phyloP scores from a whole-genome alignment of 306 rosid species.

The Cucurbita maxima region DNA sequence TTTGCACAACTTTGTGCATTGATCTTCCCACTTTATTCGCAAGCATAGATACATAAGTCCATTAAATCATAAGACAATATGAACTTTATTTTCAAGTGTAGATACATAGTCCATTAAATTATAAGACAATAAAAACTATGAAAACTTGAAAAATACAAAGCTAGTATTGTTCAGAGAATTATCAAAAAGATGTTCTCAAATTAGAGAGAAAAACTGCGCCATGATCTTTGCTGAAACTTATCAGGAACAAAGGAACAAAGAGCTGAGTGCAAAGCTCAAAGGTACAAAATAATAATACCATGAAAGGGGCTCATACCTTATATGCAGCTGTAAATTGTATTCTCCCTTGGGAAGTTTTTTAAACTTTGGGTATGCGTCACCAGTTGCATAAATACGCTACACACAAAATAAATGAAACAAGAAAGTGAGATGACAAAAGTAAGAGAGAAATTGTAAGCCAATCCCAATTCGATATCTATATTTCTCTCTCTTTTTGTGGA shows the following conservation, averaged over 20 bases:
- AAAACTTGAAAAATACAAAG: neutral
- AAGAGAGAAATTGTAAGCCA: neutral
- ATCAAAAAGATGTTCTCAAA: neutral
- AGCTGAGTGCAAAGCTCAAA: neutral
- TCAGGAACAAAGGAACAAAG: neutral
- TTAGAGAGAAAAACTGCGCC: neutral
- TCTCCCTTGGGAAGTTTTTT: constrained; percentile 89
- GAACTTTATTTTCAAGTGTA: no score
- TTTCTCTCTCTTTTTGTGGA: neutral
- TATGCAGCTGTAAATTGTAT: constrained; percentile 57
- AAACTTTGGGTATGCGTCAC: constrained; percentile 68
- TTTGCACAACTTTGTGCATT: no score
- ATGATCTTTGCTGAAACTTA: neutral
- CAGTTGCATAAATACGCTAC: constrained; percentile 67
- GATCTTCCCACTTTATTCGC: no score
- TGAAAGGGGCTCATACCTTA: constrained; percentile 45
- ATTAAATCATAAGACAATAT: no score
- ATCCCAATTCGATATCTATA: neutral
- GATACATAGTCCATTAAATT: neutral
- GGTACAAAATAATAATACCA: neutral
- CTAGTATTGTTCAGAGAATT: neutral
- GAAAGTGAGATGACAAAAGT: neutral
- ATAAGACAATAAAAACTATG: neutral
- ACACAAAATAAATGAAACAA: constrained; percentile 9
- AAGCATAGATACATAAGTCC: no score